These are phyloP conservation scores for Aspergillus sp. DNA, from an alignment of 2,329 filamentous ascomycete genomes.

Conservation along the genomic window DNA sequence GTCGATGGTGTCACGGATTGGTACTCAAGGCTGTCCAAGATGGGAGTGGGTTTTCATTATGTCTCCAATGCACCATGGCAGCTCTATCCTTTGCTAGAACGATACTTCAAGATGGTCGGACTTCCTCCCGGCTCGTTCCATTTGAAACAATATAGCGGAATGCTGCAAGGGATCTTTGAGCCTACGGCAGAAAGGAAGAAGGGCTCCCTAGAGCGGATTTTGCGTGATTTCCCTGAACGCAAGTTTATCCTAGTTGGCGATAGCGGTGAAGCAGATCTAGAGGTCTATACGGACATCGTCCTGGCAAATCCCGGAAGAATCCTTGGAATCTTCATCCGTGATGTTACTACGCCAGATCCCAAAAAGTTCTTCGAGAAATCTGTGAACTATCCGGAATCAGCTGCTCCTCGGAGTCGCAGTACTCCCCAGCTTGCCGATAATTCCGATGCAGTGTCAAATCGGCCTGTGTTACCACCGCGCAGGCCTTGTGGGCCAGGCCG, in stretches of 20 bases:
- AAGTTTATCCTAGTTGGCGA: slow-evolving; percentile 91
- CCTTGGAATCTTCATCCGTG: slow-evolving; percentile 85
- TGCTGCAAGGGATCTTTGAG: slow-evolving; percentile 97
- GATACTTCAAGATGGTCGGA: slow-evolving; percentile 74
- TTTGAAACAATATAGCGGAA: slow-evolving; percentile 91
- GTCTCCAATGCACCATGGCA: slow-evolving; percentile 99
- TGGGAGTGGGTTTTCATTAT: slow-evolving; percentile 89
- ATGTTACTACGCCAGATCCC: slow-evolving; percentile 77
- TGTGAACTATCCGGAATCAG: slow-evolving; percentile 29
- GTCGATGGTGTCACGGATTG: slow-evolving; percentile 86
- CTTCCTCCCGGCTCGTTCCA: slow-evolving; percentile 88
- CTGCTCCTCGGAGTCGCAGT: slow-evolving; percentile 17
- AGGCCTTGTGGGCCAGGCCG: slow-evolving; percentile 16
- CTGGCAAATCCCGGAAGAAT: slow-evolving; percentile 77
- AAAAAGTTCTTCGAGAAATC: slow-evolving; percentile 74
- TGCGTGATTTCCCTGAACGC: slow-evolving; percentile 82
- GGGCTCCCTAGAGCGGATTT: slow-evolving; percentile 75
- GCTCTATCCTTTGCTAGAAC: slow-evolving; percentile 81
- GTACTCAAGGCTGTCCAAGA: slow-evolving; percentile 71
- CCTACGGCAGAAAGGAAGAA: slow-evolving; percentile 94
- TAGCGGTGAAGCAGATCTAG: slow-evolving; percentile 92
- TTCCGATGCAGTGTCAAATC: slow-evolving; percentile 23
- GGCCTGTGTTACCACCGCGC: slow-evolving; percentile 38
- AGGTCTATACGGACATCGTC: slow-evolving; percentile 94
- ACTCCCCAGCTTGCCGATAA: slow-evolving; percentile 20